Evolutionary conservation across 306 rosid species (phyloP).

Genomic region (Cucurbita maxima): DNA sequence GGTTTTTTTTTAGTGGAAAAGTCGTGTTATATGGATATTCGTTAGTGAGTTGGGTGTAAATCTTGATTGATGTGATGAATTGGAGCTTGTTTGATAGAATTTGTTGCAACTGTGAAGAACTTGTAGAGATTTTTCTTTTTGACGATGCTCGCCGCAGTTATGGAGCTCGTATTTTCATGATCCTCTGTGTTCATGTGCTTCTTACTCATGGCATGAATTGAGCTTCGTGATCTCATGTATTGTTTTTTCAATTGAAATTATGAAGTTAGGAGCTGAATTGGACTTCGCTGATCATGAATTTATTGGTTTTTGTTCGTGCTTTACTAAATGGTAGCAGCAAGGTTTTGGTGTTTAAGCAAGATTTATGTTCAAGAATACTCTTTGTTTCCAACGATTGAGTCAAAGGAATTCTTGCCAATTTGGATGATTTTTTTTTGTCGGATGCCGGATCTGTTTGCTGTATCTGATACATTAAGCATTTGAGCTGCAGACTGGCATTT

Average conservation of each 20-base stretch:
- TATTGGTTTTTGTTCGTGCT: neutral
- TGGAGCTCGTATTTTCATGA: neutral
- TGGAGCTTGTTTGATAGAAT: neutral
- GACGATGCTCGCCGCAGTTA: neutral
- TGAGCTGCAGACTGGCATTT: neutral
- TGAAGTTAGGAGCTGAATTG: neutral
- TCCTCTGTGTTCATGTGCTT: neutral
- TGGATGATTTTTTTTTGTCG: neutral
- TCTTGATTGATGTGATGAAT: neutral
- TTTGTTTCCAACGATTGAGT: neutral
- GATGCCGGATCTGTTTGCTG: neutral
- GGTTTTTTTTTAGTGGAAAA: neutral
- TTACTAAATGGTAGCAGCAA: neutral
- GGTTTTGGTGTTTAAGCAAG: neutral
- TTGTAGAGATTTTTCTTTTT: neutral
- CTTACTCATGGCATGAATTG: neutral
- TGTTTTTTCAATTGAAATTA: neutral
- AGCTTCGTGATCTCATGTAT: neutral
- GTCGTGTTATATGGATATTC: neutral
- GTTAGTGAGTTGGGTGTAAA: neutral
- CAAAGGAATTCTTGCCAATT: neutral
- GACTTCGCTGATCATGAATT: neutral
- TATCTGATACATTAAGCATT: neutral
- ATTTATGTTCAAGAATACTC: neutral
- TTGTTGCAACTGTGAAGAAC: neutral